phyloP scores from a whole-genome alignment of 352 stramenopile genomes.

The Phytophthora citrophthora region DNA sequence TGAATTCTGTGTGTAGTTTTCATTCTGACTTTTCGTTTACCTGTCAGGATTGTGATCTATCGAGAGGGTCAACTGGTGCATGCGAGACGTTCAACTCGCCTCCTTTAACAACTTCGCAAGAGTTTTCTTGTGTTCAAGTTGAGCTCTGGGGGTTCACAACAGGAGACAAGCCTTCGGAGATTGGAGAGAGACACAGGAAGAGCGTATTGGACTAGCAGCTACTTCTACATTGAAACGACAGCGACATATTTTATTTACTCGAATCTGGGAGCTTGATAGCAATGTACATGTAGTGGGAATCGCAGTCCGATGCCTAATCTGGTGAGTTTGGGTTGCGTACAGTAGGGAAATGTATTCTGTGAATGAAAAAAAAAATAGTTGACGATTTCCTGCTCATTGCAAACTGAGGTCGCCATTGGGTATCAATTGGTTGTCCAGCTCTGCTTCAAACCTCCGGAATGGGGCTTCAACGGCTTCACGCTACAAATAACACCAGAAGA shows the following conservation, averaged over 20 bases:
- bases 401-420: slow-evolving; percentile 17
- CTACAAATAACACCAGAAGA: slow-evolving; percentile 18
- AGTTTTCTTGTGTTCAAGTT: slow-evolving; percentile 84
- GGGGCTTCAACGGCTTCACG: slow-evolving; percentile 41
- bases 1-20: background rate
- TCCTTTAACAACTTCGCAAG: slow-evolving; percentile 75
- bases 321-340: background rate
- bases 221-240: background rate
- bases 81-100: slow-evolving; percentile 90
- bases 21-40: slow-evolving; percentile 5
- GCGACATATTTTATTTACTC: slow-evolving; percentile 43
- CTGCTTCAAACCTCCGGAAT: slow-evolving; percentile 39
- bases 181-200: slow-evolving; percentile 53
- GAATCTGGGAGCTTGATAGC: slow-evolving; percentile 22
- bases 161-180: slow-evolving; percentile 49
- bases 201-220: slow-evolving; percentile 70
- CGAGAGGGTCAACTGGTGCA: slow-evolving; percentile 78
- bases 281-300: slow-evolving; percentile 9
- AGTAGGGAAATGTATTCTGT: slow-evolving; percentile 17
- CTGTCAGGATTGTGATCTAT: slow-evolving; percentile 83
- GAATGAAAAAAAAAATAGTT: slow-evolving; percentile 8
- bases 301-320: background rate
- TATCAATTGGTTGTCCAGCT: slow-evolving; percentile 40
- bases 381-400: slow-evolving; percentile 19
- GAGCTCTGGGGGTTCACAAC: slow-evolving; percentile 89